Evolutionary conservation across 2,329 filamentous ascomycete species (phyloP).

Genomic region (Alternaria rosae): DNA sequence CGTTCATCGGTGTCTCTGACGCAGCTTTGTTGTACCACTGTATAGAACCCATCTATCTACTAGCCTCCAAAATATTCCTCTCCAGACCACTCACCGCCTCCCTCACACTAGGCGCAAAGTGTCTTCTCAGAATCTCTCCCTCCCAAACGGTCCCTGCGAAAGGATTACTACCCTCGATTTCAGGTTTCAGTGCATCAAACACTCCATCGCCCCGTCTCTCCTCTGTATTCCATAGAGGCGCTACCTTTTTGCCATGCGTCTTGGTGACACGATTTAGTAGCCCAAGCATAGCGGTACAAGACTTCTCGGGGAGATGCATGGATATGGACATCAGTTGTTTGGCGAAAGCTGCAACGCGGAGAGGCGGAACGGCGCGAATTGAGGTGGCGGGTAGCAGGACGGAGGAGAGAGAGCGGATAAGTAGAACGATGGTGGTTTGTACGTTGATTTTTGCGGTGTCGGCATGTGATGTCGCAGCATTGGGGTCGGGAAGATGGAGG

Average conservation of each 20-base stretch:
- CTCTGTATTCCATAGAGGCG: constrained; percentile 91
- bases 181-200: constrained; percentile 74
- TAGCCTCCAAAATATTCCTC: constrained; percentile 42
- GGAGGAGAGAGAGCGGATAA: constrained; percentile 84
- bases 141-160: constrained; percentile 94
- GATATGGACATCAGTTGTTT: constrained; percentile 87
- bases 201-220: constrained; percentile 90
- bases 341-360: constrained; percentile 87
- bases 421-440: constrained; percentile 90
- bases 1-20: constrained; percentile 20
- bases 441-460: constrained; percentile 82
- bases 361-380: constrained; percentile 76
- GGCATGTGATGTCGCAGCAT: constrained; percentile 54
- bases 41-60: constrained; percentile 16
- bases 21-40: not conserved
- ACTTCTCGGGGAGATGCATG: constrained; percentile 91
- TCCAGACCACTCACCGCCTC: constrained; percentile 65
- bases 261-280: constrained; percentile 80
- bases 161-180: constrained; percentile 86
- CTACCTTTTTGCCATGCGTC: constrained; percentile 82
- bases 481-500: constrained; percentile 73
- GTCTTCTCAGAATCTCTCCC: constrained; percentile 81
- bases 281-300: constrained; percentile 78
- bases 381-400: constrained; percentile 79
- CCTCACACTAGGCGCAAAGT: constrained; percentile 86